Evolutionary conservation across 2,329 filamentous ascomycete species (phyloP).

Genomic region (Simplicillium sp.): DNA sequence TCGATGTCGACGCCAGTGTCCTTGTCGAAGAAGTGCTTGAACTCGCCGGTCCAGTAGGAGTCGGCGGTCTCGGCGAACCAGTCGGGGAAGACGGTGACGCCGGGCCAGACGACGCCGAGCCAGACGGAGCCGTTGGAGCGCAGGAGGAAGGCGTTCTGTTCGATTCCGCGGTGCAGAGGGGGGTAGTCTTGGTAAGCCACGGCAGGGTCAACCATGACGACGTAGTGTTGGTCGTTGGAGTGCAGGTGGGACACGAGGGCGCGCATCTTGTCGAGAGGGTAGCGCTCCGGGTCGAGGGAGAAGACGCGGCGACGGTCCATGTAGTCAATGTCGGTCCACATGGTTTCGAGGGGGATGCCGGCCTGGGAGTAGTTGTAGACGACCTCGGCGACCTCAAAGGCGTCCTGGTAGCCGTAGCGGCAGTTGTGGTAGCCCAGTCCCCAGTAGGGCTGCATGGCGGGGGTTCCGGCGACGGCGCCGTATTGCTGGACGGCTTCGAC

Average conservation of each 20-base stretch:
- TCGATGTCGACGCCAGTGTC: constrained; percentile 64
- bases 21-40: constrained; percentile 53
- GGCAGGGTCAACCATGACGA: constrained; percentile 65
- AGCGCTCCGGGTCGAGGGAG: constrained; percentile 54
- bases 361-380: constrained; percentile 56
- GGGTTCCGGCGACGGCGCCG: constrained; percentile 42
- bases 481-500: constrained; percentile 51
- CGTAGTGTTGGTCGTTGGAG: constrained; percentile 55
- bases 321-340: constrained; percentile 69
- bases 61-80: constrained; percentile 59
- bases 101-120: constrained; percentile 66
- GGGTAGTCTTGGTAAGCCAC: constrained; percentile 36
- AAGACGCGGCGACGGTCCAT: constrained; percentile 50
- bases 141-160: constrained; percentile 37
- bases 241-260: constrained; percentile 60
- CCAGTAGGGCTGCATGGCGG: constrained; percentile 57
- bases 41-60: constrained; percentile 58
- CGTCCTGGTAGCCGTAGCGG: constrained; percentile 54
- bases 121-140: constrained; percentile 45
- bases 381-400: constrained; percentile 57
- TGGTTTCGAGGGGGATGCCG: constrained; percentile 61
- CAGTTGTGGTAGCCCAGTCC: constrained; percentile 54
- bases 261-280: constrained; percentile 51
- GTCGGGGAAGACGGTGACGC: constrained; percentile 59
- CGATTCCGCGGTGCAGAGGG: constrained; percentile 25